A percentile compares a stretch with the other conserved stretches of the same genome.
phyloP scores from a whole-genome alignment of 345 rosid species.

The Syzygium oleosum region DNA sequence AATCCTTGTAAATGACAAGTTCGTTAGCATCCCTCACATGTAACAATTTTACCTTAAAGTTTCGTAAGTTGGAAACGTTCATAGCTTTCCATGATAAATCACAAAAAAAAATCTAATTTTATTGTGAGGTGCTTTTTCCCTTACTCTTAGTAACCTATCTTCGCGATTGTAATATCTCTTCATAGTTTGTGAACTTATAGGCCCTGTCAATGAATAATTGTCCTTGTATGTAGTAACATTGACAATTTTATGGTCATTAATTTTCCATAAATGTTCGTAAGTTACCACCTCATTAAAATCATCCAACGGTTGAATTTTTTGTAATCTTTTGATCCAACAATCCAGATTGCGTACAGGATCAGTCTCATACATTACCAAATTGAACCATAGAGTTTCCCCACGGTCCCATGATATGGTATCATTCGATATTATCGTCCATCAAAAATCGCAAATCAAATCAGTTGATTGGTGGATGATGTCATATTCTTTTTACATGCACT shows the following conservation, averaged over 20 bases:
- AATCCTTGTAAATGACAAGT: not conserved
- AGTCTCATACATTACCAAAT: not conserved
- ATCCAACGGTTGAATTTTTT: not conserved
- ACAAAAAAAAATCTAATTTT: not conserved
- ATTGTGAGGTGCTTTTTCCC: not conserved
- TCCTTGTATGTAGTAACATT: not conserved
- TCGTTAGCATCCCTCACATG: not conserved
- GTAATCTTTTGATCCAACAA: not conserved
- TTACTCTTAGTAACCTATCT: not conserved
- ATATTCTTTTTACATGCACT: not conserved
- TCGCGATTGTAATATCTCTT: not conserved
- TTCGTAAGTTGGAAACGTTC: not conserved
- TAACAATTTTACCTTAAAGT: not conserved
- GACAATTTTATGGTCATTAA: not conserved
- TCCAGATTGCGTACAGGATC: not conserved
- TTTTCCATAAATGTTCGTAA: not conserved
- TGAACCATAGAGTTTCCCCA: not conserved
- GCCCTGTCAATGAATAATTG: not conserved
- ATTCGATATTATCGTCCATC: not conserved
- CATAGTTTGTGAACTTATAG: not conserved
- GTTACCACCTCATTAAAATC: not conserved
- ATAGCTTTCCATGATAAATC: not conserved
- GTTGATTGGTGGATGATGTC: not conserved
- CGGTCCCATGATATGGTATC: not conserved
- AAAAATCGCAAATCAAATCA: not conserved